Evolutionary conservation across 2,329 filamentous ascomycete species (phyloP).

Genomic region (Diaporthe australafricana): DNA sequence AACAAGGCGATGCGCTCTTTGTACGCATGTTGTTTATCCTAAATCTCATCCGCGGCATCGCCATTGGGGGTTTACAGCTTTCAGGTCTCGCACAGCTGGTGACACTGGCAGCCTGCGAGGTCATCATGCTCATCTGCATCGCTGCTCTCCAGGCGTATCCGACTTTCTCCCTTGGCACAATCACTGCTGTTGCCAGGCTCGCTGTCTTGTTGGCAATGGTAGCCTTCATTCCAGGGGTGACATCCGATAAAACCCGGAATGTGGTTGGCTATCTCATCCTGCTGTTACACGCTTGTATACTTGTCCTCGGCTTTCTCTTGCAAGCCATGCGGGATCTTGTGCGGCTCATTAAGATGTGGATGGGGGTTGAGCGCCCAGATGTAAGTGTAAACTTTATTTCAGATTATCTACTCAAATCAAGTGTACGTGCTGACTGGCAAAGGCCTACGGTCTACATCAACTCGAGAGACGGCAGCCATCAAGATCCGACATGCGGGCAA

Average conservation of each 20-base stretch:
- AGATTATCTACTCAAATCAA: background rate
- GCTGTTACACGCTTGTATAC: background rate
- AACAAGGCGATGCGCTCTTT: background rate
- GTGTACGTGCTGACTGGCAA: background rate
- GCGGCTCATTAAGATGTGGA: background rate
- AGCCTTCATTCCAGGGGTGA: background rate
- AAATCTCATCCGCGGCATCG: slow-evolving; percentile 1
- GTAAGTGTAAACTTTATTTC: background rate
- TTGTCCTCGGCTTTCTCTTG: background rate
- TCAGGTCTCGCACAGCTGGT: slow-evolving; percentile 70
- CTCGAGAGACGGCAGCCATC: slow-evolving; percentile 12
- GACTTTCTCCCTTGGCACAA: slow-evolving; percentile 77
- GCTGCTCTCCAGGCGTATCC: slow-evolving; percentile 75
- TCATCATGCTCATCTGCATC: slow-evolving; percentile 73
- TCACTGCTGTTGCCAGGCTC: slow-evolving; percentile 53
- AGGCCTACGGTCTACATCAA: slow-evolving; percentile 5
- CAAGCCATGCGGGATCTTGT: slow-evolving; percentile 1
- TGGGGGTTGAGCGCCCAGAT: background rate
- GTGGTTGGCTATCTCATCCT: background rate
- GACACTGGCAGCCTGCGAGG: slow-evolving; percentile 75
- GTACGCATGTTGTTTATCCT: background rate
- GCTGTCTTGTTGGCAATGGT: background rate
- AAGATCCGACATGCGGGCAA: background rate
- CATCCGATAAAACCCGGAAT: background rate
- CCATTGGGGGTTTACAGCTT: slow-evolving; percentile 3